Base-by-base conservation (phyloP, 208 protist species). In the Acanthamoeba triangularis region DNA sequence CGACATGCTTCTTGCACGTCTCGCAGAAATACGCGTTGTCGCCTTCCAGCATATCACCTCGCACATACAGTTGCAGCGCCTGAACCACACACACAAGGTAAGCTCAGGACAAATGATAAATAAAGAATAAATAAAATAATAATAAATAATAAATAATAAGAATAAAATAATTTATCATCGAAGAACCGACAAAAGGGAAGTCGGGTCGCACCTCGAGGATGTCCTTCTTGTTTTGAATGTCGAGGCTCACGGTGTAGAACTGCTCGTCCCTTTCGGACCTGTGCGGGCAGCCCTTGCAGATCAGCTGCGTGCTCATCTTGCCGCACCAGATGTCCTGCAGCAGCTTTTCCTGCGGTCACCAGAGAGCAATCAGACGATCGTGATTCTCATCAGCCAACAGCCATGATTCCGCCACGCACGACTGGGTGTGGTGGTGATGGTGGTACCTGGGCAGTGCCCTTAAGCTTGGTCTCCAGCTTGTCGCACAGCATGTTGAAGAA, bases 21-120 rank as follows among this genome's bases (percentile, higher is more conserved):
- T 97, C 96, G 85, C 97, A 97, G 56, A 94, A 94, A 59, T 98
- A 98, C 14, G 97, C 93, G 20, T 98, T 98, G 59, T 98, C 95
- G 28, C 97, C 97, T 37, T 95, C 91, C 0, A 98, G 63, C 56
- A 96, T 90, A 6, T 98, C 97, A 30, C 96, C 97, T 30, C 96
- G 35, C 13, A 98, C 59, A 37, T 97, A 98, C 3, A 96, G n/a
- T 23, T 97, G n/a, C 4, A 98, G 69, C 47, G 97, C 95, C 59
- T 98, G 85, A 47, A 98, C 28, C 59, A 65, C 59, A 28, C 16
- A 65, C n/a, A n/a, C n/a, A n/a, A n/a, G n/a, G n/a, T n/a, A n/a
- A n/a, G n/a, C n/a, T n/a, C n/a, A n/a, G n/a, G n/a, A n/a, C n/a
- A n/a, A n/a, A n/a, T n/a, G n/a, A n/a, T n/a, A n/a, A n/a, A n/a